Evolutionary conservation across 2,329 filamentous ascomycete genomes (phyloP), one percentile per base, ranked within the genome.

Genomic region (Pseudogymnoascus sp.): DNA sequence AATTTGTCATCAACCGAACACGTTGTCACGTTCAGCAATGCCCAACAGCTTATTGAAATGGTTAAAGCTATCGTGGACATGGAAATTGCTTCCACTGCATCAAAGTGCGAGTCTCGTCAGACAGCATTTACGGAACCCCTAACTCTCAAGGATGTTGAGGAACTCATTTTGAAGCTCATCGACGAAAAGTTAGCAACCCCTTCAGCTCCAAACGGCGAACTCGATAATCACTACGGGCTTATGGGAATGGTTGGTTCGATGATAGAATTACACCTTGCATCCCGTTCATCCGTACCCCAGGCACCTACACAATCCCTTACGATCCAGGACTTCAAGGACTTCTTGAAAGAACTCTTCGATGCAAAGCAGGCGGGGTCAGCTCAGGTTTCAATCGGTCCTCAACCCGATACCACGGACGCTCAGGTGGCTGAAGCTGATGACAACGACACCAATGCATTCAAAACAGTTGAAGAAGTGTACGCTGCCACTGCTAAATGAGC

Each of bases 381-480:
- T 19, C n/a, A 41, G n/a, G 37, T 16, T 41, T 41, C 7, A 16
- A 2, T 8, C 7, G 6, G 14, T 41, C n/a, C 37, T 41, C 37
- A 41, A 41, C n/a, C n/a, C 3, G n/a, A 41, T 41, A 19, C n/a
- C n/a, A 19, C 37, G n/a, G 37, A 41, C n/a, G 37, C n/a, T 16
- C n/a, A 41, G 37, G 37, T 41, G 37, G n/a, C 2, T 41, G n/a
- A 19, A 41, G 37, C n/a, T 41, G n/a, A 41, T 41, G n/a, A n/a
- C n/a, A n/a, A n/a, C n/a, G n/a, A n/a, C n/a, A 19, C 37, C 37
- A 41, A 41, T 4, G 37, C 37, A 41, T 41, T 19, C 45, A 61
- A 61, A 19, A 36, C 23, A 19, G 62, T 68, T 41, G 65, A 66
- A 64, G 63, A 70, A 67, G 43, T 70, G 61, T 70, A 60, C 11